phyloP scores from a whole-genome alignment of 2,329 filamentous ascomycete species.

The Calonectria honghensis region DNA sequence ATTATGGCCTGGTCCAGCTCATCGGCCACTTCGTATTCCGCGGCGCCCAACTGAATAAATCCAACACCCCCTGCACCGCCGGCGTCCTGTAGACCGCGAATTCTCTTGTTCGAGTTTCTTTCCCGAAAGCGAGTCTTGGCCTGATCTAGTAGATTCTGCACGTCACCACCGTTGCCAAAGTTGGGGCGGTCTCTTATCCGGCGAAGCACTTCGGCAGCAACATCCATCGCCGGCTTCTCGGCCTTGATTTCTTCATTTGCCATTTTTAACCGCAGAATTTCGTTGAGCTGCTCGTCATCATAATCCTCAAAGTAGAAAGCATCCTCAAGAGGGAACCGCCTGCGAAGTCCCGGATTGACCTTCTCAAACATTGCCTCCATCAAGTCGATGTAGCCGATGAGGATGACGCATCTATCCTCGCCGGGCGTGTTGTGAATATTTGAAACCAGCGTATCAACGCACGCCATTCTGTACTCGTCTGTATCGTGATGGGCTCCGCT shows the following conservation, averaged over 20 bases:
- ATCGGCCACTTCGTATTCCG: slow-evolving; percentile 42
- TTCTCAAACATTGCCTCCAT: slow-evolving; percentile 84
- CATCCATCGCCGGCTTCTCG: slow-evolving; percentile 70
- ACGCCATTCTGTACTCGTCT: slow-evolving; percentile 74
- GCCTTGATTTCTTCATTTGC: slow-evolving; percentile 72
- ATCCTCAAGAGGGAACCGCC: slow-evolving; percentile 79
- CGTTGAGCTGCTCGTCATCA: slow-evolving; percentile 71
- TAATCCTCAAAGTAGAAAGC: slow-evolving; percentile 84
- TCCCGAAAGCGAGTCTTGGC: slow-evolving; percentile 6
- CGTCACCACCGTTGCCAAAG: slow-evolving; percentile 85
- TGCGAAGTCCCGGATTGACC: slow-evolving; percentile 80
- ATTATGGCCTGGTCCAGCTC: slow-evolving; percentile 49
- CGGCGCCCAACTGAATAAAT: slow-evolving; percentile 48
- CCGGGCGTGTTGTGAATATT: slow-evolving; percentile 82
- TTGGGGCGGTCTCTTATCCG: slow-evolving; percentile 79
- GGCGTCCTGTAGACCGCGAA: not conserved
- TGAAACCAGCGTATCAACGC: slow-evolving; percentile 84
- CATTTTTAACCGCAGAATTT: slow-evolving; percentile 80
- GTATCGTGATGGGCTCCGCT: slow-evolving; percentile 56
- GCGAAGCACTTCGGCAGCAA: slow-evolving; percentile 76
- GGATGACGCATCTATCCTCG: slow-evolving; percentile 83
- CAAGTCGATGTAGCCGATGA: slow-evolving; percentile 82
- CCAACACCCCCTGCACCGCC: too few relatives aligned
- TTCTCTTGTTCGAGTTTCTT: not conserved
- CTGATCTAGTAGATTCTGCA: slow-evolving; percentile 71